Percentiles rank a stretch among this genome's conserved stretches.
phyloP scores from a whole-genome alignment of 306 rosid species.

The Pyrus pyrifolia region DNA sequence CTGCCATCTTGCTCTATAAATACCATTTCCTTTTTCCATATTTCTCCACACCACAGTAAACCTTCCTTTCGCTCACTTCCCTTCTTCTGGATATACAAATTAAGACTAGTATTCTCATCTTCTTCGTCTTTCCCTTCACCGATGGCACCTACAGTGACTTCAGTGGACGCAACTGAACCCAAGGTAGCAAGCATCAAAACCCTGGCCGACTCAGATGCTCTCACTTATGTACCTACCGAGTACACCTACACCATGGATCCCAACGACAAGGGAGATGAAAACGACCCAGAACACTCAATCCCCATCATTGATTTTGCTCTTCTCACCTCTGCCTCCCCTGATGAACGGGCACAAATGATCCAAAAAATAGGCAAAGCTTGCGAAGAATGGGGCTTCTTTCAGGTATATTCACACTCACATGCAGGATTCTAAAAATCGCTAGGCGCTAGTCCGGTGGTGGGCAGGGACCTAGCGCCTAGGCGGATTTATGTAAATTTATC shows the following conservation, averaged over 20 bases:
- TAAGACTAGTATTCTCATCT: not conserved
- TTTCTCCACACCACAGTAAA: not conserved
- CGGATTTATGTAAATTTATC: too few relatives aligned
- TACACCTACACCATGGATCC: constrained; percentile 18
- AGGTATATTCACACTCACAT: not conserved
- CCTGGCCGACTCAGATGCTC: constrained; percentile 29
- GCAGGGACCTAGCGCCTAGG: too few relatives aligned
- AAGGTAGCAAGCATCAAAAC: constrained; percentile 12
- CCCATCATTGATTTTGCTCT: constrained; percentile 32
- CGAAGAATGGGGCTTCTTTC: constrained; percentile 35
- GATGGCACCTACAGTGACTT: not conserved
- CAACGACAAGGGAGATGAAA: constrained; percentile 20
- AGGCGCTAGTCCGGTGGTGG: too few relatives aligned
- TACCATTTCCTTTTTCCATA: not conserved
- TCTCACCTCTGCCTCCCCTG: not conserved
- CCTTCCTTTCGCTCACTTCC: not conserved
- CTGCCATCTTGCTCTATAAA: not conserved
- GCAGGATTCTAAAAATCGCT: too few relatives aligned
- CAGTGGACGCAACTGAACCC: not conserved
- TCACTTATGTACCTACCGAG: constrained; percentile 30
- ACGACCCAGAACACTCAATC: constrained; percentile 28
- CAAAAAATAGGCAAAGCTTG: constrained; percentile 27
- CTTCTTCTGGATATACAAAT: not conserved
- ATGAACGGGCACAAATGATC: constrained; percentile 19
- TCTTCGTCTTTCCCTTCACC: not conserved